Base-by-base conservation (phyloP, 75 land plant genomes). In the Pinus albicaulis region DNA sequence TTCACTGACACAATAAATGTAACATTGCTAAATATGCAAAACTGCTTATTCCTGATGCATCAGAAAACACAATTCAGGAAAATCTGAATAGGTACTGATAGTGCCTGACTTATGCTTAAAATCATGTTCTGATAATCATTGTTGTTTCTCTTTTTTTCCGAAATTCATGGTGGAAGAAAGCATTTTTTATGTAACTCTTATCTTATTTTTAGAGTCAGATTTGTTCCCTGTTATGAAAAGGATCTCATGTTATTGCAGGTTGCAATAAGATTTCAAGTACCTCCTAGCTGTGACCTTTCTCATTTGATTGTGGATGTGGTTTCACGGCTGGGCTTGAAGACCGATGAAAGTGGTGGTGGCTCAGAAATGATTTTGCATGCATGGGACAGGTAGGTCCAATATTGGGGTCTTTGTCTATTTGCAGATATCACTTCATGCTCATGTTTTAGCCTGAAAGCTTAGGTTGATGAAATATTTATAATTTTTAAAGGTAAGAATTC, bases 351-450 rank as follows among this genome's bases (percentile, higher is more conserved):
- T 44, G 84, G 81, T 38, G 83, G 81, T 82, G 86, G 91, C 73
- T 84, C 91, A 78, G 89, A 88, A 76, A 90, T 94, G 97, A 75
- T 82, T 53, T 74, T 94, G 80, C 88, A 85, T 38, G 90, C 94
- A 60, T 92, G 89, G 92, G 91, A 94, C 80, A 94, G 92, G 96
- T 91, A 74, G 57, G 59, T 3, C 3, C 5, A 65, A 41, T 34
- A 7, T 64, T 19, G 14, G 65, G 57, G 17, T 34, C 73, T 11
- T 28, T 66, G 2, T 73, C 34, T 36, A 26, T 36, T 64, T 13
- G 10, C 22, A 36, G 22, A 69, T 73, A 62, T n/a, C 13, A 34
- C 38, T 56, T 3, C 44, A 41, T 26, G 22, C 5, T 26, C 57
- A 65, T 31, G 31, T 60, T 26, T 10, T 10, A 59, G 25, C 14